Evolutionary conservation across 2,329 filamentous ascomycete genomes (phyloP).

Genomic region (Aspergillus calidoustus): DNA sequence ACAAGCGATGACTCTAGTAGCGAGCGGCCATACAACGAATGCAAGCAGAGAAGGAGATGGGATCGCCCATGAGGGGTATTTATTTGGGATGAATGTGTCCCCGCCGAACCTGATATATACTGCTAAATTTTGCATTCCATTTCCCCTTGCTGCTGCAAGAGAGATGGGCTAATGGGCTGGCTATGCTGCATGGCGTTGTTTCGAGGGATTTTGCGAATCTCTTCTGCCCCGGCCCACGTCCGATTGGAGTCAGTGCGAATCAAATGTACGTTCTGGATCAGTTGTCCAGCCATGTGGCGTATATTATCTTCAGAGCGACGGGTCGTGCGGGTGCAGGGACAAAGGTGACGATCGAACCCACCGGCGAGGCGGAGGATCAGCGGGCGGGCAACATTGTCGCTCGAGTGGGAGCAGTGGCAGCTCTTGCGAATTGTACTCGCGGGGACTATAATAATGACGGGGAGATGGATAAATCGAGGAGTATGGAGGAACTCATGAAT

Average conservation of each 20-base stretch:
- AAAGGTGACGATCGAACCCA: slow-evolving; percentile 16
- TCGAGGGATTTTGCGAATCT: slow-evolving; percentile 60
- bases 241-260: slow-evolving; percentile 48
- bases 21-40: too few relatives aligned
- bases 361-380: slow-evolving; percentile 50
- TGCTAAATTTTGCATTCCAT: too few relatives aligned
- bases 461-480: slow-evolving; percentile 31
- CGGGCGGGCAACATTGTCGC: slow-evolving; percentile 50
- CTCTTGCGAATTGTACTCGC: slow-evolving; percentile 57
- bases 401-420: slow-evolving; percentile 42
- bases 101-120: too few relatives aligned
- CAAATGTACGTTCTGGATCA: slow-evolving; percentile 44
- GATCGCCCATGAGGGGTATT: too few relatives aligned
- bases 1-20: too few relatives aligned
- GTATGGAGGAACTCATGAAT: too few relatives aligned
- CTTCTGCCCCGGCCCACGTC: slow-evolving; percentile 53
- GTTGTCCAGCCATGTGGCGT: slow-evolving; percentile 49
- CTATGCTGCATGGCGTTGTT: slow-evolving; percentile 59
- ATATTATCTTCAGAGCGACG: slow-evolving; percentile 47
- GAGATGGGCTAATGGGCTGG: slow-evolving; percentile 52
- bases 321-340: neutral
- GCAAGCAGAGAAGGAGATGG: too few relatives aligned
- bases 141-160: slow-evolving; percentile 39
- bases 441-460: slow-evolving; percentile 58
- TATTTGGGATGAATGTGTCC: too few relatives aligned